phyloP scores from a whole-genome alignment of 2,329 filamentous ascomycete species.

The Capronia americana region DNA sequence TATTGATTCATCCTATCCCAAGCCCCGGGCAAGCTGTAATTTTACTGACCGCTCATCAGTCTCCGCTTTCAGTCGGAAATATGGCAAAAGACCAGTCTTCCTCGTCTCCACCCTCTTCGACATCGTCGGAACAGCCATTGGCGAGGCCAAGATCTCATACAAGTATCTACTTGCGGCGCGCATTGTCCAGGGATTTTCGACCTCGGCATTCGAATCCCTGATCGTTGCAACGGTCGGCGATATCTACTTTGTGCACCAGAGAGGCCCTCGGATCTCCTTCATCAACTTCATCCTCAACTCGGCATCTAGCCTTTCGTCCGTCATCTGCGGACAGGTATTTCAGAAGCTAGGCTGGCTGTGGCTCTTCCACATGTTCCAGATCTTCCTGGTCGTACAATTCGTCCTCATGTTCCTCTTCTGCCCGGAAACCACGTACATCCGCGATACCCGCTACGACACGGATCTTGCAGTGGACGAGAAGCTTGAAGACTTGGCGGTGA shows the following conservation, averaged over 20 bases:
- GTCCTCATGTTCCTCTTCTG: conserved; percentile 43
- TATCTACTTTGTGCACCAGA: conserved; percentile 45
- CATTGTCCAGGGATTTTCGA: conserved; percentile 46
- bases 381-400: conserved; percentile 41
- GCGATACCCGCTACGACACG: conserved; percentile 40
- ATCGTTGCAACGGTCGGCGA: conserved; percentile 56
- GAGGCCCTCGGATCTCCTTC: conserved; percentile 36
- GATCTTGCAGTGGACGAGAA: conserved; percentile 34
- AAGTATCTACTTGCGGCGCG: conserved; percentile 38
- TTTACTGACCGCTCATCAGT: conserved; percentile 18
- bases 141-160: conserved; percentile 35
- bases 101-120: conserved; percentile 38
- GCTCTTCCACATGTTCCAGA: conserved; percentile 42
- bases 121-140: conserved; percentile 37
- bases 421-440: conserved; percentile 42
- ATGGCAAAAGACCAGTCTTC: conserved; percentile 46
- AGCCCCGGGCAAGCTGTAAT: not conserved
- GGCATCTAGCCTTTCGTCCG: conserved; percentile 46
- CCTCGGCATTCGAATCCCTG: conserved; percentile 57
- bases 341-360: conserved; percentile 39
- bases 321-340: conserved; percentile 42
- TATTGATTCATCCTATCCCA: conserved; percentile 4
- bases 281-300: conserved; percentile 41
- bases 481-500: conserved; percentile 28
- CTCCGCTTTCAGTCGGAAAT: conserved; percentile 53